Percentiles rank a stretch among this genome's conserved stretches.
Conservation (phyloP, 2,329 filamentous ascomycete species). For the Leptographium wingfieldii region DNA sequence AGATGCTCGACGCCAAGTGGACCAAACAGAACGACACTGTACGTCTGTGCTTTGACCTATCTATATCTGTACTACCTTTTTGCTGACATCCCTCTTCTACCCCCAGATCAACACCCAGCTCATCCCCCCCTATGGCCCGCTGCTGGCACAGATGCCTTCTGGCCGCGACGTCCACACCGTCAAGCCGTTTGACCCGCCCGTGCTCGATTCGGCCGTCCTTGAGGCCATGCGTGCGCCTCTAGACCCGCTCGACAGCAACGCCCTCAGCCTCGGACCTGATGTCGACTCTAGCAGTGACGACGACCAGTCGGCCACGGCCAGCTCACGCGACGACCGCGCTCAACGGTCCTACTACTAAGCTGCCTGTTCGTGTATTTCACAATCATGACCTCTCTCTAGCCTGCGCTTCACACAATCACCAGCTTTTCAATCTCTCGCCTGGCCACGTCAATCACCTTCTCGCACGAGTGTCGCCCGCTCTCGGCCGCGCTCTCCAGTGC, state of each 20-base stretch:
- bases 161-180: conserved; percentile 74
- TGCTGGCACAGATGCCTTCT: conserved; percentile 71
- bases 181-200: conserved; percentile 53
- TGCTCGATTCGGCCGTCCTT: conserved; percentile 52
- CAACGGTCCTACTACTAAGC: background rate
- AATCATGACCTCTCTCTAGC: too few relatives aligned
- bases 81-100: background rate
- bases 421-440: conserved; percentile 40
- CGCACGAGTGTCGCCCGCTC: conserved; percentile 27
- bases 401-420: conserved; percentile 26
- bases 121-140: conserved; percentile 57
- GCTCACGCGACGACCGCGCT: background rate
- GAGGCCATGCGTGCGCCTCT: conserved; percentile 46
- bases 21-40: conserved; percentile 86
- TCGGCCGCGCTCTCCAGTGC: background rate
- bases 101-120: conserved; percentile 63
- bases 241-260: conserved; percentile 25
- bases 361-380: background rate
- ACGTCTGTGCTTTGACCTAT: conserved; percentile 18
- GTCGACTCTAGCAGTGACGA: conserved; percentile 29
- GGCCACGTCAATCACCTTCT: conserved; percentile 41
- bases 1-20: conserved; percentile 84
- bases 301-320: conserved; percentile 14
- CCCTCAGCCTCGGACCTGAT: background rate
- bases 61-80: background rate